Evolutionary conservation across 305 asterid genomes (phyloP), one percentile per base, ranked within the genome.

Genomic region (Andrographis paniculata): DNA sequence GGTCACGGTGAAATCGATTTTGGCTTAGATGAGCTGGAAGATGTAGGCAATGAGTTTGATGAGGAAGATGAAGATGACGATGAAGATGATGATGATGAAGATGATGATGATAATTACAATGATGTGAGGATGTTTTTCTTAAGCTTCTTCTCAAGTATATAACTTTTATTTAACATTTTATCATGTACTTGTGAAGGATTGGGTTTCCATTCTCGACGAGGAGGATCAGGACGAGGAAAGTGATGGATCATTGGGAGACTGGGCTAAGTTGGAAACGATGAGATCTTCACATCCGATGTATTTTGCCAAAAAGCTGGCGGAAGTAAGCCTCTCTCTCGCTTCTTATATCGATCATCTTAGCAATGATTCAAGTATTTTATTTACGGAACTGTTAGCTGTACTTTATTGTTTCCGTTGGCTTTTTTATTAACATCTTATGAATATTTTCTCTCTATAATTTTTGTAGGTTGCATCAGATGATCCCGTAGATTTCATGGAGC

Each of bases 211-310:
- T 66, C 75, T 83, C 68, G 98, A 76, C 49, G 94, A 78, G 52
- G 94, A 82, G 41, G 87, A 78, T 60, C 59, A 62, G 65, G 84
- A 74, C 36, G 88, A 74, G 39, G 94, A 76, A 53, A 85, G 79
- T 57, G 94, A 86, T 71, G 96, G 58, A 50, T 82, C 94, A 18
- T 56, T 76, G 17, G 95, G 95, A 42, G 96, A 91, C 61, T 91
- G 96, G 98, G 96, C 94, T 63, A 82, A 91, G 60, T 67, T 91
- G 76, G 95, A 80, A 60, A 91, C 98, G 1, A 85, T 86, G 96
- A 83, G 81, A 48, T 71, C 94, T 64, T 80, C 94, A 63, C 98
- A 91, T 78, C 98, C 98, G 21, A 86, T 82, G 82, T 69, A 80
- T 67, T 91, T 91, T 50, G 94, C 98, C 65, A 79, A 73, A 65